Base-by-base conservation (phyloP, 2,329 filamentous ascomycete genomes). In the Verticillium longisporum region DNA sequence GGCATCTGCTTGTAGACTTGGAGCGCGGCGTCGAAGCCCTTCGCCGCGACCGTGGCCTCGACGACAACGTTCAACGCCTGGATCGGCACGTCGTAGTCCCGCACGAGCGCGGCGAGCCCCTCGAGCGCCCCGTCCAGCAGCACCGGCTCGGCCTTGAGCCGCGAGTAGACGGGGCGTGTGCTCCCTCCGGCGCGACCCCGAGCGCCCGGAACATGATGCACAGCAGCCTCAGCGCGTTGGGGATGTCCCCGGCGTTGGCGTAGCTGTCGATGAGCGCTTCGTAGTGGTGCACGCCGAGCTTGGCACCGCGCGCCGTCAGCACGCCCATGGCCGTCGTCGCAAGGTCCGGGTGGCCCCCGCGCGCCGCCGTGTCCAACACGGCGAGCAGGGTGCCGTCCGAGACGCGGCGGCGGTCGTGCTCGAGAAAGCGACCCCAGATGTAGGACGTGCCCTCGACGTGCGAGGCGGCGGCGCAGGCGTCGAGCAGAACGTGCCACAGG, bases 231-330 rank as follows among this genome's bases (percentile, higher is more conserved):
- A 97, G 80, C 0, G 90, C 89, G 32, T 86, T 84, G 31, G 77
- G 74, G 7, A 94, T 69, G 65, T 95, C 86, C 1, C 80, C 78
- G 3, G 72, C 69, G 3, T 78, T 76, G 11, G 86, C 78, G 69
- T 96, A 91, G 4, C 89, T 83, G 61, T 91, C 86, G 6, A 93
- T 78, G 33, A 97, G 80, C 33, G 88, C 82, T 72, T 96, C 92
- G 73, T 95, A 96, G 70, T 97, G 91, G 64, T 89, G 81, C 6
- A 82, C 74, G 9, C 81, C 78, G 41, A 92, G 78, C 50, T 82
- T 79, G 1, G 83, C 81, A 14, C 80, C 80, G 31, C 86, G 81
- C 9, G 82, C 77, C 4, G 82, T 80, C 18, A 94, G 80, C 59
- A 87, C 75, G 31, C 86, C 81, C 63, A 96, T 85, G 34, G 90